These are phyloP conservation scores for Rhypophila decipiens DNA, from an alignment of 495 filamentous ascomycete species.

Conservation along the genomic window DNA sequence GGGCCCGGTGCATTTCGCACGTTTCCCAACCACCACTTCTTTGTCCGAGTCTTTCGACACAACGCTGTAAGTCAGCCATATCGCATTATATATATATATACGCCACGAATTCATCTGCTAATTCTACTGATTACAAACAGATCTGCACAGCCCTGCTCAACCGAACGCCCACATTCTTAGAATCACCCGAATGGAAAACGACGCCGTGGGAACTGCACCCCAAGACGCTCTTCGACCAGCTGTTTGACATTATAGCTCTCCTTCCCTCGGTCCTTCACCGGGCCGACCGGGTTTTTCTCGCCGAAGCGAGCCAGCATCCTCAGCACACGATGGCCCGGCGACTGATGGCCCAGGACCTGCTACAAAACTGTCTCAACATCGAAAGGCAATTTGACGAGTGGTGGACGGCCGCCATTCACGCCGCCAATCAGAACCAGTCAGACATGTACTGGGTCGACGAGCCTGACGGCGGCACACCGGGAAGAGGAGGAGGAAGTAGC, in stretches of 20 bases:
- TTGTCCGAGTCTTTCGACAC: conserved; percentile 39
- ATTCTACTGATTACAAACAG: conserved; percentile 12
- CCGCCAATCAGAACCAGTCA: conserved; percentile 1
- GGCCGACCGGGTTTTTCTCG: conserved; percentile 23
- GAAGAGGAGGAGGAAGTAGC: no score
- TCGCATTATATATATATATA: not conserved
- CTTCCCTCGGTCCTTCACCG: conserved; percentile 32
- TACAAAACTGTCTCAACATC: conserved; percentile 32
- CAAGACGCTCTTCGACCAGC: conserved; percentile 34
- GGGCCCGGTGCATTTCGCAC: conserved; percentile 33
- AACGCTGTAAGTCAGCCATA: conserved; percentile 25
- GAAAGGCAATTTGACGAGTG: conserved; percentile 35
- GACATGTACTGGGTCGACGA: conserved; percentile 12
- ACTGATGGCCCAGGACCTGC: conserved; percentile 33
- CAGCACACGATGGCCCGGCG: conserved; percentile 24
- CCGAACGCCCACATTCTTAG: conserved; percentile 36
- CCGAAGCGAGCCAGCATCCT: conserved; percentile 18
- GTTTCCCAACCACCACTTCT: conserved; percentile 45
- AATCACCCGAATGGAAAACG: conserved; percentile 36
- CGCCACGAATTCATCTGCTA: not conserved
- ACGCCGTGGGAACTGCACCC: conserved; percentile 39
- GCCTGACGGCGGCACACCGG: not conserved
- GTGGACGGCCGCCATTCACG: conserved; percentile 23
- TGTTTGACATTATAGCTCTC: conserved; percentile 35
- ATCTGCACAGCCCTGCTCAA: conserved; percentile 38